Base-by-base conservation (phyloP, 2,329 filamentous ascomycete genomes). In the Penicillium oxalicum region DNA sequence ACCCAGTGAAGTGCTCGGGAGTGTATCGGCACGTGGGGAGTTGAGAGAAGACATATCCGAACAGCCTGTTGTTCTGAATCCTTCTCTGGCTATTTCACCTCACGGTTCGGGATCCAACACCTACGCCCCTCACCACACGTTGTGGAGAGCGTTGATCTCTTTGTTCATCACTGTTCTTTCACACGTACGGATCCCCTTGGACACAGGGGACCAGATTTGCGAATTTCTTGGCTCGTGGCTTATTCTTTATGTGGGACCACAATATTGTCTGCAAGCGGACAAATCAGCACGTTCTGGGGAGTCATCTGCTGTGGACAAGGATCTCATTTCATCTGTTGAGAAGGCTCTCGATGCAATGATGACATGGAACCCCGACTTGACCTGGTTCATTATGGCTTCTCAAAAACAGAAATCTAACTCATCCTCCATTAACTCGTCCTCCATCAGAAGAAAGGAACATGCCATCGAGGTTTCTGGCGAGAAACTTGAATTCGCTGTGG, bases 171-270 rank as follows among this genome's bases (percentile, higher is more conserved):
- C 65, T 0, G 59, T 74, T 4, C 61, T 74, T 26, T 59, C 59
- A 2, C 60, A 68, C 45, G 70, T 74, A 4, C 66, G 66, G 7
- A 57, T 74, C 0, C 65, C 72, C 0, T 49, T 69, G 1, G 61
- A 70, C n/a, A 55, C 66, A 4, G 69, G 67, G 0, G 71, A 74
- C 51, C 65, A 63, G 32, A 69, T 74, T 13, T 70, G 70, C 44
- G 61, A 66, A 24, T 62, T 69, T 27, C 58, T 74, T 2, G 65
- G 58, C 5, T 55, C 51, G 3, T 71, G 69, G 67, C 62, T 72
- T 26, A 54, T 61, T 5, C 53, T 60, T 4, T 71, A 65, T 48
- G 64, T 64, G 24, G 67, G 67, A 1, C 49, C 66, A 3, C 56
- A 59, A 4, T 69, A 68, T 48, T 71, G 68, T 48, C 63, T 61